Percentiles rank a stretch among this genome's conserved stretches.
phyloP scores from a whole-genome alignment of 2,329 filamentous ascomycete genomes.

The Camillea tinctor region DNA sequence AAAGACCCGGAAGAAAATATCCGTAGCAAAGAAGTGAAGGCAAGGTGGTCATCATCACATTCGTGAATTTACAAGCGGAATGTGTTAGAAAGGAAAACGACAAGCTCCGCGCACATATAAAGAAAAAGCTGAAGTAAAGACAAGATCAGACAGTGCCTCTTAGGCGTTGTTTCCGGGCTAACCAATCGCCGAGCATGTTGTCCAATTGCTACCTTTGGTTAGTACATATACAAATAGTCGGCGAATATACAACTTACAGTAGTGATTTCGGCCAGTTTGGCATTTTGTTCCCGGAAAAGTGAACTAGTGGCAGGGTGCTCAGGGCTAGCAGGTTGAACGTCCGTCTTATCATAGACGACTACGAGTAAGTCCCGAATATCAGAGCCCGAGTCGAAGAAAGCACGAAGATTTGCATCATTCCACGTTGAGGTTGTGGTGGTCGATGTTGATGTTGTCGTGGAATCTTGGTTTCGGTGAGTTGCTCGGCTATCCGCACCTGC shows the following conservation, averaged over 20 bases:
- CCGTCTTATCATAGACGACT: conserved; percentile 89
- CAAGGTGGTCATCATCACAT: conserved; percentile 10
- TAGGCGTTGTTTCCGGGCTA: conserved; percentile 61
- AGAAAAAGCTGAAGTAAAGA: conserved; percentile 5
- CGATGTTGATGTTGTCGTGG: conserved; percentile 53
- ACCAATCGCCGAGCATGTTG: conserved; percentile 79
- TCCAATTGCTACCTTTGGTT: conserved; percentile 65
- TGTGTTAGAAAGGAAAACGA: conserved; percentile 3
- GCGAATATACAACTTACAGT: conserved; percentile 49
- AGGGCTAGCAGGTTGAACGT: conserved; percentile 73
- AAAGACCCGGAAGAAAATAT: conserved; percentile 2
- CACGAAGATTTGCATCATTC: conserved; percentile 82
- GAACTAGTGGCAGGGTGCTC: conserved; percentile 82
- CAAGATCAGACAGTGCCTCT: conserved; percentile 45
- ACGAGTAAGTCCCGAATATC: conserved; percentile 88
- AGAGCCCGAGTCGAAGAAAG: conserved; percentile 86
- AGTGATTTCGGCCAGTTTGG: conserved; percentile 81
- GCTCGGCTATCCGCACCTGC: conserved; percentile 46
- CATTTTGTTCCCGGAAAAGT: conserved; percentile 84
- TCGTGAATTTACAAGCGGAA: conserved; percentile 15
- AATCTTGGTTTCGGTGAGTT: conserved; percentile 44
- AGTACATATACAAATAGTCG: conserved; percentile 18
- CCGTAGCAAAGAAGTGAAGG: conserved; percentile 9
- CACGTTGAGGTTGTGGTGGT: conserved; percentile 65
- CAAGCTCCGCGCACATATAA: conserved; percentile 15